phyloP scores from a whole-genome alignment of 257 asterid genomes.

The Fraxinus pennsylvanica region DNA sequence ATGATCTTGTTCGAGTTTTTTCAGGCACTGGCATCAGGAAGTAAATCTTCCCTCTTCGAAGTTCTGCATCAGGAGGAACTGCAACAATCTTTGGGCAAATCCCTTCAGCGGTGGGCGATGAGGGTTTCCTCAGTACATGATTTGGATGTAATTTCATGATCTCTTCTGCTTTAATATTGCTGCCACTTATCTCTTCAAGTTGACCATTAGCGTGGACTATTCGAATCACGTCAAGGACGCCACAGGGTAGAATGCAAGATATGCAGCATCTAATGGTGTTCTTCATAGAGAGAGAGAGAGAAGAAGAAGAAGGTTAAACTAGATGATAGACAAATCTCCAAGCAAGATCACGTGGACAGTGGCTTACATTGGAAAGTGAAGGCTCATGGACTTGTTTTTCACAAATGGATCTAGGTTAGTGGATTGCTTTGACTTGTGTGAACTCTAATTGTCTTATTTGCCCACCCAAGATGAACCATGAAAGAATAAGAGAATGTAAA shows the following conservation, averaged over 20 bases:
- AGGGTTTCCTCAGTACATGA: conserved; percentile 80
- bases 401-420: conserved; percentile 17
- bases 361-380: conserved; percentile 46
- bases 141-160: conserved; percentile 81
- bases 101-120: conserved; percentile 49
- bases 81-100: conserved; percentile 60
- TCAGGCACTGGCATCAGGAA: conserved; percentile 79
- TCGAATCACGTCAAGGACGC: conserved; percentile 87
- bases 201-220: conserved; percentile 83
- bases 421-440: conserved; percentile 38
- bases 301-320: background rate
- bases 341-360: conserved; percentile 44
- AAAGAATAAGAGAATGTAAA: background rate
- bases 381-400: conserved; percentile 26
- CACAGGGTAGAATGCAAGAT: conserved; percentile 98
- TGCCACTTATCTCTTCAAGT: conserved; percentile 72
- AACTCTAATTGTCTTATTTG: conserved; percentile 25
- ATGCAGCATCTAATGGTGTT: conserved; percentile 85
- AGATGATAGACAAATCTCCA: background rate
- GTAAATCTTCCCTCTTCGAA: conserved; percentile 88
- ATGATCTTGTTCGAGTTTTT: conserved; percentile 33
- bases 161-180: conserved; percentile 58
- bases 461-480: conserved; percentile 6
- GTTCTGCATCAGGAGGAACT: conserved; percentile 76
- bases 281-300: conserved; percentile 43